Conservation (phyloP, 371 early-diverging fungal species). For the Haplosporangium sp. region DNA sequence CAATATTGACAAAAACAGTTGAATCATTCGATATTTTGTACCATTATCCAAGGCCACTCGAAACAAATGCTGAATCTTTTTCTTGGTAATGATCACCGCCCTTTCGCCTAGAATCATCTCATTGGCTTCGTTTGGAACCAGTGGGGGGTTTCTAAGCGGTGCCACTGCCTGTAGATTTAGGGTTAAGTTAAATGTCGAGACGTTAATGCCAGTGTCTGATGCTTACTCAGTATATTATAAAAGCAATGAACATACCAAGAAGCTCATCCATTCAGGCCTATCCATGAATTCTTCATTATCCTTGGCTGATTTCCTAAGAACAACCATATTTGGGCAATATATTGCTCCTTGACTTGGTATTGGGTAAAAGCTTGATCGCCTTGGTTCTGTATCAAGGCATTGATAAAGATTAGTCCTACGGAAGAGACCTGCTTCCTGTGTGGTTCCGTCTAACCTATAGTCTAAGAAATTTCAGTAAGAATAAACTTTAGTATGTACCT, state of each 20-base stretch:
- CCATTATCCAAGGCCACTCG: slow-evolving; percentile 54
- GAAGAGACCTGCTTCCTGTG: slow-evolving; percentile 61
- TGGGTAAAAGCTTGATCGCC: slow-evolving; percentile 56
- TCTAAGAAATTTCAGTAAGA: slow-evolving; percentile 24
- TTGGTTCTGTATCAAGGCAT: slow-evolving; percentile 56
- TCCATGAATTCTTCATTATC: slow-evolving; percentile 53
- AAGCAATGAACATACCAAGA: slow-evolving; percentile 40
- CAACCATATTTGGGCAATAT: slow-evolving; percentile 59
- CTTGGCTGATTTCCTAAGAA: slow-evolving; percentile 48
- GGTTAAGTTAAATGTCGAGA: slow-evolving; percentile 12
- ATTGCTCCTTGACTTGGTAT: slow-evolving; percentile 56
- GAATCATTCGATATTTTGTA: neutral
- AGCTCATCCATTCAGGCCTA: slow-evolving; percentile 59
- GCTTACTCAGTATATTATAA: no score
- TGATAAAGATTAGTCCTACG: slow-evolving; percentile 58
- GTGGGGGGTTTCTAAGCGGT: slow-evolving; percentile 48
- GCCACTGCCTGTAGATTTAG: slow-evolving; percentile 32
- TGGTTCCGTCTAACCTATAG: slow-evolving; percentile 52
- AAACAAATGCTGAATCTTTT: slow-evolving; percentile 55
- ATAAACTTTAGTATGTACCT: neutral
- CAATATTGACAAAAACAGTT: no score
- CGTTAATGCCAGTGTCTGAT: no score
- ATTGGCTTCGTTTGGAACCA: slow-evolving; percentile 37
- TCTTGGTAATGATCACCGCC: slow-evolving; percentile 43
- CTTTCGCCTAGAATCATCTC: slow-evolving; percentile 49